A percentile compares a stretch with the other conserved stretches of the same genome.
phyloP scores from a whole-genome alignment of 805 yeast genomes.

The Candida chauliodis region DNA sequence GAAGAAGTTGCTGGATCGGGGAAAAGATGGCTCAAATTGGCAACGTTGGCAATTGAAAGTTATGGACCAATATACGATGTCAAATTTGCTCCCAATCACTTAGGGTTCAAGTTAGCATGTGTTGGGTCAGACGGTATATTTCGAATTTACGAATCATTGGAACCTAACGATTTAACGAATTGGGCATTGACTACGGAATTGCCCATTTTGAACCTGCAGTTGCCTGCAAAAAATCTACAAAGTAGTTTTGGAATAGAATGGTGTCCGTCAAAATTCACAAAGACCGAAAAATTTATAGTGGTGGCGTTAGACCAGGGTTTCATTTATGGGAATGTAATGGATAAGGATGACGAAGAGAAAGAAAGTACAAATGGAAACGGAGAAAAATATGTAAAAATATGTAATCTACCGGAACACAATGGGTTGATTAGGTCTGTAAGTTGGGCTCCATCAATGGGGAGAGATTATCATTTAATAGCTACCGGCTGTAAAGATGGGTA shows the following conservation, averaged over 20 bases:
- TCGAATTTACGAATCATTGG: conserved; percentile 81
- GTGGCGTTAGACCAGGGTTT: conserved; percentile 86
- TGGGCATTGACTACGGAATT: conserved; percentile 81
- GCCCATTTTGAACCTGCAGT: conserved; percentile 57
- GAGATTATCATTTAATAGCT: conserved; percentile 82
- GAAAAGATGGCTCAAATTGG: conserved; percentile 72
- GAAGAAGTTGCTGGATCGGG: conserved; percentile 78
- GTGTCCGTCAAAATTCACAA: conserved; percentile 82
- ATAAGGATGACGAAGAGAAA: conserved; percentile 11
- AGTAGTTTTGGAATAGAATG: conserved; percentile 83
- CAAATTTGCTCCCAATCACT: conserved; percentile 82
- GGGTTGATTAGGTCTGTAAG: conserved; percentile 84
- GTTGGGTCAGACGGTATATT: conserved; percentile 87
- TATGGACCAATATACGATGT: conserved; percentile 87
- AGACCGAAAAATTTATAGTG: conserved; percentile 72
- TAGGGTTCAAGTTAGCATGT: conserved; percentile 78
- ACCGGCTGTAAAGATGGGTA: conserved; percentile 95
- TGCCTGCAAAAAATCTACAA: conserved; percentile 76
- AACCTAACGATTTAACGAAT: conserved; percentile 79
- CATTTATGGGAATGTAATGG: conserved; percentile 45
- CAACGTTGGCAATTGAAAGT: conserved; percentile 74
- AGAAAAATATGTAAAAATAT: conserved; percentile 48
- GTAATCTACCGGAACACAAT: conserved; percentile 75
- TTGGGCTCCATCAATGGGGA: conserved; percentile 97
- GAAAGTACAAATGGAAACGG: conserved; percentile 10